Evolutionary conservation across 139 green algal genomes (phyloP).

Genomic region (Asterochloris erici): DNA sequence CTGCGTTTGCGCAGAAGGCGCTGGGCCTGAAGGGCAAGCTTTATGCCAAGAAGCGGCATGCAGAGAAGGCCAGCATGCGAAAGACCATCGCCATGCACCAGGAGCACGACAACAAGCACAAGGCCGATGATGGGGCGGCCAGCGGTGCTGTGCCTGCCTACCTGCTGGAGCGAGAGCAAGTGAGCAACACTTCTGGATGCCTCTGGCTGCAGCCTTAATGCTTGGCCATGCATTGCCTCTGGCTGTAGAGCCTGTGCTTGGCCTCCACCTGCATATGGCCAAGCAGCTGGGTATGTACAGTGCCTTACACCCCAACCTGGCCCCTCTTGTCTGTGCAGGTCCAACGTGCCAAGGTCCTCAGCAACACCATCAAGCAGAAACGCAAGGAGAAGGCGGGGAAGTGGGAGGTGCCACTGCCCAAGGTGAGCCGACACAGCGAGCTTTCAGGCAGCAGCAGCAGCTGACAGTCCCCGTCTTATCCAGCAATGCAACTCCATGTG

Average conservation of each 20-base stretch:
- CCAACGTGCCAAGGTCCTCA: constrained; percentile 96
- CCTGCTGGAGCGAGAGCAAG: constrained; percentile 97
- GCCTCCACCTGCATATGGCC: not conserved
- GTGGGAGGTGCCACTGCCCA: constrained; percentile 98
- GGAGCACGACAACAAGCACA: constrained; percentile 90
- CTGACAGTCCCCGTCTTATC: not conserved
- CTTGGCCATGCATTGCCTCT: constrained; percentile 1
- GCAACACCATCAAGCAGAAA: constrained; percentile 99
- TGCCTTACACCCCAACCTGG: not conserved
- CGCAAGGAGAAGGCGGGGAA: constrained; percentile 99
- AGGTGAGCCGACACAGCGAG: constrained; percentile 55
- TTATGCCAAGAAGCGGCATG: constrained; percentile 94
- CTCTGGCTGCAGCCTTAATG: not conserved
- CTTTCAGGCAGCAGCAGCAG: not conserved
- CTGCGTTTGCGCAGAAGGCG: constrained; percentile 75
- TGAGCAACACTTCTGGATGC: constrained; percentile 14
- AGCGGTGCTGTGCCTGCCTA: constrained; percentile 94
- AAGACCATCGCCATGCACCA: constrained; percentile 99
- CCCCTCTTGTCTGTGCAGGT: constrained; percentile 44
- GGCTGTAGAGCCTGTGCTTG: not conserved
- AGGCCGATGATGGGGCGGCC: constrained; percentile 81
- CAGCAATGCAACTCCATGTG: not conserved
- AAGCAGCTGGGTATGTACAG: no score
- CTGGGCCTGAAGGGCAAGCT: constrained; percentile 97
- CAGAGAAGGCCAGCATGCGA: constrained; percentile 98